Evolutionary conservation across 352 stramenopile species (phyloP).

Genomic region (Phytophthora meadii): DNA sequence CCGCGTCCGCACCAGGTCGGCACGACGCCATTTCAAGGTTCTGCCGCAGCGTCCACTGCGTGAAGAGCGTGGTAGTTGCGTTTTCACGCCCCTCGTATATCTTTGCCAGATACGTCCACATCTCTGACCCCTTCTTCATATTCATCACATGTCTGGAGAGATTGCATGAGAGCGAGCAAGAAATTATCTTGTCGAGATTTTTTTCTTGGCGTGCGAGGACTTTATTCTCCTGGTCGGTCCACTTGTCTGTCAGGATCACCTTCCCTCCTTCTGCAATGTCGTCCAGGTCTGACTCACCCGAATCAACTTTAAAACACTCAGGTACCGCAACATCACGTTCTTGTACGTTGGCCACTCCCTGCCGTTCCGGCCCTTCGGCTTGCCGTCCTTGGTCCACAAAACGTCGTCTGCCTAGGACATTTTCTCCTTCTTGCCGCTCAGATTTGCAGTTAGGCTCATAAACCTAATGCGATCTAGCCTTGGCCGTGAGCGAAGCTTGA

Average conservation of each 20-base stretch:
- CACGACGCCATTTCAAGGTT: constrained; percentile 9
- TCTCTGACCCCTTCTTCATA: background rate
- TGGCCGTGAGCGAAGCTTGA: no score
- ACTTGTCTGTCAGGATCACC: no score
- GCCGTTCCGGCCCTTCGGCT: constrained; percentile 4
- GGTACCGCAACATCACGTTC: background rate
- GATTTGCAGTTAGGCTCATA: background rate
- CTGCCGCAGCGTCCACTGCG: constrained; percentile 6
- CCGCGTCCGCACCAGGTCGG: constrained; percentile 4
- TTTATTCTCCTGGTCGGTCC: background rate
- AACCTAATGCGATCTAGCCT: background rate
- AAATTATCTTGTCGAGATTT: background rate
- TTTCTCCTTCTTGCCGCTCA: background rate
- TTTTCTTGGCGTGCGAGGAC: no score
- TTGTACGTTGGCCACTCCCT: constrained; percentile 3
- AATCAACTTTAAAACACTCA: background rate
- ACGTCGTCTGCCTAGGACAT: background rate
- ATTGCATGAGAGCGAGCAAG: constrained; percentile 2
- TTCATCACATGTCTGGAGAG: background rate
- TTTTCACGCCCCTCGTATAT: constrained; percentile 9
- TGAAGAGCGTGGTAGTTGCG: constrained; percentile 2
- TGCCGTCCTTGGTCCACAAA: constrained; percentile 6
- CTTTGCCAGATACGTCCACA: background rate
- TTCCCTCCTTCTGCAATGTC: background rate
- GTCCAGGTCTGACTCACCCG: background rate